phyloP scores from a whole-genome alignment of 495 filamentous ascomycete genomes.

The Aspergillus bridgeri region DNA sequence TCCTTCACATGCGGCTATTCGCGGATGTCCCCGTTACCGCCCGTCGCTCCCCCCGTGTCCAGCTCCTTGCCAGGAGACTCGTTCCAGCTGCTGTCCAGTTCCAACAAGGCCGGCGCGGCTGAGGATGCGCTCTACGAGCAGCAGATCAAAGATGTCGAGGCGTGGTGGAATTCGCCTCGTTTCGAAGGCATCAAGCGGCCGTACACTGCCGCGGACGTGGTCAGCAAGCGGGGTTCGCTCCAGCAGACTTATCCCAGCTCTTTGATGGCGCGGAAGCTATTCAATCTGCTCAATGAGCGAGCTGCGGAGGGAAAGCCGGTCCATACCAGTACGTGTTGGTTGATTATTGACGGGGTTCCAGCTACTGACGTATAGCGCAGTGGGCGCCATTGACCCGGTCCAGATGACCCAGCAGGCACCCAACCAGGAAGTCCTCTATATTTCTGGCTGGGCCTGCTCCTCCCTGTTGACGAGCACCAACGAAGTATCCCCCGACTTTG shows the following conservation, averaged over 20 bases:
- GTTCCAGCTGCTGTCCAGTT: slow-evolving; percentile 74
- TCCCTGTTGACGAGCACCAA: slow-evolving; percentile 89
- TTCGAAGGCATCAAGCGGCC: slow-evolving; percentile 88
- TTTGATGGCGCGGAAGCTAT: slow-evolving; percentile 90
- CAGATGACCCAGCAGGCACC: slow-evolving; percentile 99
- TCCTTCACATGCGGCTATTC: slow-evolving; percentile 44
- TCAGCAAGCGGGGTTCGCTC: slow-evolving; percentile 84
- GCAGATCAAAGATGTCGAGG: slow-evolving; percentile 76
- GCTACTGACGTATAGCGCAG: slow-evolving; percentile 34
- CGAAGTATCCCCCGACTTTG: slow-evolving; percentile 95
- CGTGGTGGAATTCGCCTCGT: slow-evolving; percentile 82
- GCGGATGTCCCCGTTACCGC: slow-evolving; percentile 38
- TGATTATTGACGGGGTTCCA: neutral
- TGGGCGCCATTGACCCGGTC: slow-evolving; percentile 96
- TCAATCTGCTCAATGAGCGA: slow-evolving; percentile 76
- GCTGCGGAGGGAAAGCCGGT: slow-evolving; percentile 77
- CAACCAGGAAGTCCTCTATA: slow-evolving; percentile 92
- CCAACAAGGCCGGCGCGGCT: slow-evolving; percentile 66
- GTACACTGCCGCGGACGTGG: slow-evolving; percentile 86
- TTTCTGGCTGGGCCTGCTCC: slow-evolving; percentile 96
- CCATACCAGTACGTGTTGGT: slow-evolving; percentile 68
- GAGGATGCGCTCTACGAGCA: slow-evolving; percentile 80
- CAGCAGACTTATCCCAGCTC: slow-evolving; percentile 87
- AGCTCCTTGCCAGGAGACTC: slow-evolving; percentile 61
- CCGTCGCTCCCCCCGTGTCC: slow-evolving; percentile 54